Conservation (phyloP, 768 basidiomycete species). For the Serendipita indica region DNA sequence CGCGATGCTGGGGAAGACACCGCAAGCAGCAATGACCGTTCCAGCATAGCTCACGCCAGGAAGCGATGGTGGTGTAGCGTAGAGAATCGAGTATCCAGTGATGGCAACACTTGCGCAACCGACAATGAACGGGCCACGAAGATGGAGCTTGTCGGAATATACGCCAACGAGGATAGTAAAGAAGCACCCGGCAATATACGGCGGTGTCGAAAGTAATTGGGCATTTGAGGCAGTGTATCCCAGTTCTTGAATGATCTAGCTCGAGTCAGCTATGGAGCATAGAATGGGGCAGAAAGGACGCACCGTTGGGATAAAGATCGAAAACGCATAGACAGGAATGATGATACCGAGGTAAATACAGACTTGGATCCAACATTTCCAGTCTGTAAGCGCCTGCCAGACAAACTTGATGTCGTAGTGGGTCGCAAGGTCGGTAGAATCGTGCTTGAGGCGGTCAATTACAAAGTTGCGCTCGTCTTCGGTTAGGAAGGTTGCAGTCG, state of each 20-base stretch:
- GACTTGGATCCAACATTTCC: constrained; percentile 22
- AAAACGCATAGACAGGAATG: constrained; percentile 14
- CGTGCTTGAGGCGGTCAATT: constrained; percentile 30
- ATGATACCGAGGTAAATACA: constrained; percentile 8
- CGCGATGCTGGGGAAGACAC: constrained; percentile 37
- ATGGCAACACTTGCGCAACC: constrained; percentile 29
- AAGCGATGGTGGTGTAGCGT: constrained; percentile 29
- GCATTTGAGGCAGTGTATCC: constrained; percentile 38
- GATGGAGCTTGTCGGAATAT: constrained; percentile 24
- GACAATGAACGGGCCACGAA: constrained; percentile 38
- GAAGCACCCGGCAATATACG: constrained; percentile 41
- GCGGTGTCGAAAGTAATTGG: constrained; percentile 38
- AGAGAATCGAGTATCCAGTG: constrained; percentile 39
- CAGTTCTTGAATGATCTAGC: constrained; percentile 31
- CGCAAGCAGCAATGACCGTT: constrained; percentile 35
- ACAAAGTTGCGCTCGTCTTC: constrained; percentile 33
- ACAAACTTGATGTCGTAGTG: constrained; percentile 33
- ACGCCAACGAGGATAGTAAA: constrained; percentile 32
- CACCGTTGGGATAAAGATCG: constrained; percentile 21
- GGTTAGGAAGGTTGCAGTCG: constrained; percentile 36
- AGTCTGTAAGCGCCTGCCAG: constrained; percentile 34
- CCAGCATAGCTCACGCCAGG: constrained; percentile 33
- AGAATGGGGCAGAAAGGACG: no score
- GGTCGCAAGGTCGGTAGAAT: constrained; percentile 31
- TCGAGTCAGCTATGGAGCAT: no score